These are phyloP conservation scores for Rhizophagus clarus DNA, from an alignment of 192 early-diverging fungal genomes.

Conservation along the genomic window DNA sequence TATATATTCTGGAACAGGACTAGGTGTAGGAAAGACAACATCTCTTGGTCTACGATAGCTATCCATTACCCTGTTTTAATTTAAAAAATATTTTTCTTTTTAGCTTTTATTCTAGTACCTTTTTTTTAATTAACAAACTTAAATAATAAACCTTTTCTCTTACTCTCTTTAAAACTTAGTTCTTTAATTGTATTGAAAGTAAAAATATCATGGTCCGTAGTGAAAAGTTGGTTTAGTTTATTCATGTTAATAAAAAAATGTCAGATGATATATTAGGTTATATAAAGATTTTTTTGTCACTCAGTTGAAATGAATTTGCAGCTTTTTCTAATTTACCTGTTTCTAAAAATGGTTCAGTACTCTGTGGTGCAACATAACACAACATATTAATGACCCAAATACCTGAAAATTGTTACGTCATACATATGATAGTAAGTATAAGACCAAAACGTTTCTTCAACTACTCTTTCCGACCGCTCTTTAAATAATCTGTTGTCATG, in stretches of 20 bases:
- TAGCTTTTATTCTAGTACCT: neutral
- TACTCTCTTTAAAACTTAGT: neutral
- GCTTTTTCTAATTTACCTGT: neutral
- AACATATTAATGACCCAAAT: slow-evolving; percentile 35
- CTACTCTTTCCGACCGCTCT: too few species aligned
- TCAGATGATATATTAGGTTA: neutral
- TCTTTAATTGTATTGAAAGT: neutral
- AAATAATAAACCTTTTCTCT: neutral
- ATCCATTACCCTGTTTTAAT: neutral
- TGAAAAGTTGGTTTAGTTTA: neutral
- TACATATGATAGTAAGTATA: too few species aligned
- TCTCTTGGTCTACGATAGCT: neutral
- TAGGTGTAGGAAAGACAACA: neutral
- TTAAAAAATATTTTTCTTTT: neutral
- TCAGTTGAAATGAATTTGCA: neutral
- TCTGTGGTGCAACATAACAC: neutral
- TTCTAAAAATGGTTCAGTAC: neutral
- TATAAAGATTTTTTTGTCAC: neutral
- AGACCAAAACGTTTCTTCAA: too few species aligned
- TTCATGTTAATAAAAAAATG: neutral
- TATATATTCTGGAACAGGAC: neutral
- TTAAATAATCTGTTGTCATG: too few species aligned
- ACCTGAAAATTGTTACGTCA: neutral
- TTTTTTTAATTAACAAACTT: neutral
- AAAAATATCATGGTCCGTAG: neutral